A percentile compares a stretch with the other conserved stretches of the same genome.
Conservation (phyloP, 495 filamentous ascomycete genomes). For the Parachaetomium inaequale region DNA sequence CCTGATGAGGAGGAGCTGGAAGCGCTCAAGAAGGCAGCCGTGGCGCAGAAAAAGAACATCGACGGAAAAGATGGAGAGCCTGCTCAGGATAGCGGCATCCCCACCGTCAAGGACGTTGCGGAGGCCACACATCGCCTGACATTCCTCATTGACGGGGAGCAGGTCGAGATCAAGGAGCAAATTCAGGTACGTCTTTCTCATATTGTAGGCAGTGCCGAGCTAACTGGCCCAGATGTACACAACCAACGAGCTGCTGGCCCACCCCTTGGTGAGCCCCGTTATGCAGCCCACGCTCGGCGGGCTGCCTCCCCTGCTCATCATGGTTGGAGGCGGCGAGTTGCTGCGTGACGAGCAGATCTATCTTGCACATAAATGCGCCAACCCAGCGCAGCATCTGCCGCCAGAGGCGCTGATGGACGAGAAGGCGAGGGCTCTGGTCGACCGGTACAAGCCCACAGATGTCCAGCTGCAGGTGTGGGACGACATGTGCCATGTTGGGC, state of each 20-base stretch:
- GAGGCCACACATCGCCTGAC: constrained; percentile 51
- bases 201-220: background rate
- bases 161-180: constrained; percentile 77
- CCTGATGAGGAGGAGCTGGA: constrained; percentile 68
- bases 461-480: constrained; percentile 98
- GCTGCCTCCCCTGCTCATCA: constrained; percentile 78
- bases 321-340: constrained; percentile 83
- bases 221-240: constrained; percentile 66
- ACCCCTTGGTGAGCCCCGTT: constrained; percentile 85
- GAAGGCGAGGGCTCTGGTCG: constrained; percentile 54
- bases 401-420: constrained; percentile 62
- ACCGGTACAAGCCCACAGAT: constrained; percentile 73
- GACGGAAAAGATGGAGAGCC: constrained; percentile 8
- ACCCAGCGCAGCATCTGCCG: constrained; percentile 70
- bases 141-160: constrained; percentile 64
- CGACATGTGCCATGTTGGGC: constrained; percentile 85
- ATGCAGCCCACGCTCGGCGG: constrained; percentile 84
- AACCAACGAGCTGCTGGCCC: constrained; percentile 77
- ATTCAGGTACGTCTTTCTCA: constrained; percentile 56
- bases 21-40: constrained; percentile 38
- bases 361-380: constrained; percentile 86
- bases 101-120: constrained; percentile 28
- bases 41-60: constrained; percentile 24
- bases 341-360: constrained; percentile 94
- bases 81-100: constrained; percentile 12